Percentiles rank a stretch among this genome's conserved stretches.
phyloP scores from a whole-genome alignment of 1,284 basidiomycete genomes.

The Exobasidium cylindrosporum region DNA sequence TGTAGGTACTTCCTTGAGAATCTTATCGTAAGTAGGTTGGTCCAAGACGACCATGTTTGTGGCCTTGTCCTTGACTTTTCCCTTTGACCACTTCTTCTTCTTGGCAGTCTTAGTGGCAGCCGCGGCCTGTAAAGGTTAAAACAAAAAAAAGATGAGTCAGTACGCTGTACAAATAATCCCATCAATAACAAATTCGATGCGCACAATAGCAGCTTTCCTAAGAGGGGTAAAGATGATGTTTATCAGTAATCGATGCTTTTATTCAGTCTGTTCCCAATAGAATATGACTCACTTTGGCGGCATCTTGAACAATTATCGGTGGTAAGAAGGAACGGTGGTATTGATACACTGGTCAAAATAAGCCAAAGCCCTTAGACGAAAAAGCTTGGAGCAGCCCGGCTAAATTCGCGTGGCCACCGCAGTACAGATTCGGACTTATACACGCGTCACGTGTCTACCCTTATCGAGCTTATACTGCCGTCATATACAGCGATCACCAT shows the following conservation, averaged over 20 bases:
- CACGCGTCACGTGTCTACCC: too few relatives aligned
- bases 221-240: too few relatives aligned
- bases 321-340: background rate
- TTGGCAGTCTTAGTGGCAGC: slow-evolving; percentile 61
- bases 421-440: too few relatives aligned
- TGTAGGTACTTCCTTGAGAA: slow-evolving; percentile 98
- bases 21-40: slow-evolving; percentile 76
- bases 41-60: slow-evolving; percentile 78
- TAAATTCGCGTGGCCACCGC: background rate
- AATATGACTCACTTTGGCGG: slow-evolving; percentile 21
- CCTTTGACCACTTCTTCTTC: slow-evolving; percentile 99
- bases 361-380: too few relatives aligned
- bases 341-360: too few relatives aligned
- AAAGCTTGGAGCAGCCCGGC: too few relatives aligned
- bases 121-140: slow-evolving; percentile 27
- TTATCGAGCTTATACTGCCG: too few relatives aligned
- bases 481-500: too few relatives aligned
- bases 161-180: background rate
- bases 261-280: too few relatives aligned
- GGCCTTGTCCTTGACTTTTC: slow-evolving; percentile 95
- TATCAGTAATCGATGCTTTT: too few relatives aligned
- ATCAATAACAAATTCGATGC: background rate
- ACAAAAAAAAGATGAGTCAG: slow-evolving; percentile 23
- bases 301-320: slow-evolving; percentile 31
- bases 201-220: slow-evolving; percentile 54